Evolutionary conservation across 176 grass and related monocot genomes (phyloP).

Genomic region (Dactylis glomerata): DNA sequence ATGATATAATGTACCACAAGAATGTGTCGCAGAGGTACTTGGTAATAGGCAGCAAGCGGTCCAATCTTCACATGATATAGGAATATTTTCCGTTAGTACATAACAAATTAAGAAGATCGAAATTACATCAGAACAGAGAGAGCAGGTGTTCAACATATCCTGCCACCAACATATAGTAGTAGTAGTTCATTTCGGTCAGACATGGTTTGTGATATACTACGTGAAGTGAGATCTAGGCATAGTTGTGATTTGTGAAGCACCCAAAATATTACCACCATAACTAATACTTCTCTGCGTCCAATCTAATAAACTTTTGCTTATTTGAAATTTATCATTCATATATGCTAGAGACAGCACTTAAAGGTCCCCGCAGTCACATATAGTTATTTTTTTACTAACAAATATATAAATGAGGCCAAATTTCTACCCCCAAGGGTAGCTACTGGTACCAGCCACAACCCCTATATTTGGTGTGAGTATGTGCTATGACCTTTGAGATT

Average conservation of each 20-base stretch:
- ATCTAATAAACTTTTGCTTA: slow-evolving; percentile 8
- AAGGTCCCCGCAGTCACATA: neutral
- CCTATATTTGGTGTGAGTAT: neutral
- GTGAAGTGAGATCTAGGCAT: neutral
- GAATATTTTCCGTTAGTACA: slow-evolving; percentile 11
- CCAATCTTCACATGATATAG: slow-evolving; percentile 50
- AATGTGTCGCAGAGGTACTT: slow-evolving; percentile 88
- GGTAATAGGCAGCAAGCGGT: slow-evolving; percentile 85
- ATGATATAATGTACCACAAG: slow-evolving; percentile 56
- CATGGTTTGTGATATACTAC: neutral
- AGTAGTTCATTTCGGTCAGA: slow-evolving; percentile 2
- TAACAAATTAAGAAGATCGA: slow-evolving; percentile 1
- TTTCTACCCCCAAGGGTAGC: neutral
- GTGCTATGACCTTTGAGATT: neutral
- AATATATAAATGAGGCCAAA: neutral
- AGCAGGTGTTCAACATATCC: neutral
- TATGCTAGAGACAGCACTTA: neutral
- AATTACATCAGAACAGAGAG: slow-evolving; percentile 7
- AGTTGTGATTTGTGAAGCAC: neutral
- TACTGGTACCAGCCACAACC: neutral
- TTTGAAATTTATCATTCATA: neutral
- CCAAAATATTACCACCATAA: neutral
- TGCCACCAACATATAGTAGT: slow-evolving; percentile 13
- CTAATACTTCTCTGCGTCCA: neutral
- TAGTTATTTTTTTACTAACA: neutral